Evolutionary conservation across 1,284 basidiomycete species (phyloP), one percentile per base, ranked within the genome.

Genomic region (Phaffia rhodozyma): DNA sequence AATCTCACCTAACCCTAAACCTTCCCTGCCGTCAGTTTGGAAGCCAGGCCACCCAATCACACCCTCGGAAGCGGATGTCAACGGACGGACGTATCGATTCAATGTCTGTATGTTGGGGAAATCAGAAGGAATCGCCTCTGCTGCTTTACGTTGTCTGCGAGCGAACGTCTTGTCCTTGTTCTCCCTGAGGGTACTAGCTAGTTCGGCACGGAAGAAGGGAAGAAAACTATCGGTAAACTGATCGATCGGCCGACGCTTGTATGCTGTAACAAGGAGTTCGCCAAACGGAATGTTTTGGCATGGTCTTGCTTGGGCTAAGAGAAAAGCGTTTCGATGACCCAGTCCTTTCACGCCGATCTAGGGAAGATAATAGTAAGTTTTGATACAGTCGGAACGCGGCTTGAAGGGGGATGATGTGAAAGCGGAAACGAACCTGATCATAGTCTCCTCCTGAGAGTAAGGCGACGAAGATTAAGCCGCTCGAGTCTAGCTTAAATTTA

Each of bases 381-480:
- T 43, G 38, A 7, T 43, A 2, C 13, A 7, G 38, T n/a, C n/a
- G 21, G 29, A 57, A 27, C 1, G 29, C 16, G 11, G 48, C 23
- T 5, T 30, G 18, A n/a, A 20, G 25, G 29, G 18, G 25, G 18
- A 11, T 34, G 5, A 23, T 49, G 29, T 18, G 43, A 20, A 4
- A 3, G n/a, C 27, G 4, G 6, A 49, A 6, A 56, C 62, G 18
- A 18, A 64, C 62, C 58, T 55, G 52, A 29, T 65, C 63, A 23
- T 65, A 65, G 49, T 65, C 63, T 29, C 63, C 63, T 9, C 63
- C 63, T 1, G 23, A 34, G 18, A 65, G 20, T 4, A 61, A 30
- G 1, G 52, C 63, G 34, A 55, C 54, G 16, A 65, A 55, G 20
- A 61, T 51, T 13, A 60, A 53, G 11, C 47, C 52, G 23, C 21